Evolutionary conservation across 768 basidiomycete species (phyloP), one percentile per base, ranked within the genome.

Genomic region (Gelatoporia subvermispora): DNA sequence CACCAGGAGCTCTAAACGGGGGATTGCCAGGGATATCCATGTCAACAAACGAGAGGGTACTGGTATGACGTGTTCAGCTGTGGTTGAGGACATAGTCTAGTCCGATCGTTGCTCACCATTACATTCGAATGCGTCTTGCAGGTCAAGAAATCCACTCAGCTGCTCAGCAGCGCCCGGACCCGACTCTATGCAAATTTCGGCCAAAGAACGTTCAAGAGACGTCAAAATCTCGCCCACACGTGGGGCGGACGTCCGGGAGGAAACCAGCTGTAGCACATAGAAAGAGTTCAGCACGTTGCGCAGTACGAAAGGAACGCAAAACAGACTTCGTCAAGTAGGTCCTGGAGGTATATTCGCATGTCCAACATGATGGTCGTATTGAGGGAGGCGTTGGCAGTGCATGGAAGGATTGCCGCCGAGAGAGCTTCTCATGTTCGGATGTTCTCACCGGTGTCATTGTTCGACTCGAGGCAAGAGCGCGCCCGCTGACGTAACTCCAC

Each of bases 91-190:
- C 5, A 31, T 5, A 31, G n/a, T n/a, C n/a, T n/a, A 31, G 28
- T 31, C 28, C 28, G n/a, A n/a, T n/a, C n/a, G 7, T 31, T 31
- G 48, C 34, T 59, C 85, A 90, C 90, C 72, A 60, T 93, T 93
- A 65, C 84, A 88, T 63, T 92, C 85, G 55, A 93, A 91, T 1
- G 80, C 80, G 55, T 86, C 79, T 61, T 93, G 90, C 36, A 90
- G 67, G 9, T 77, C 72, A 17, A 83, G 61, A 64, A 90, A 87
- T 40, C 68, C 65, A 34, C 73, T 70, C 53, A 81, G 70, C 8
- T 74, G 73, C 23, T 72, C 72, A 16, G 70, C 65, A 16, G 72
- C 60, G 20, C 72, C 65, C n/a, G 70, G 61, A 21, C 67, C 57
- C 35, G 75, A 21, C n/a, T 45, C 42, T 74, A 46, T 64, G 46